These are phyloP conservation scores for Vitis hybrid DNA, from an alignment of 177 flowering plant genomes.

Conservation along the genomic window DNA sequence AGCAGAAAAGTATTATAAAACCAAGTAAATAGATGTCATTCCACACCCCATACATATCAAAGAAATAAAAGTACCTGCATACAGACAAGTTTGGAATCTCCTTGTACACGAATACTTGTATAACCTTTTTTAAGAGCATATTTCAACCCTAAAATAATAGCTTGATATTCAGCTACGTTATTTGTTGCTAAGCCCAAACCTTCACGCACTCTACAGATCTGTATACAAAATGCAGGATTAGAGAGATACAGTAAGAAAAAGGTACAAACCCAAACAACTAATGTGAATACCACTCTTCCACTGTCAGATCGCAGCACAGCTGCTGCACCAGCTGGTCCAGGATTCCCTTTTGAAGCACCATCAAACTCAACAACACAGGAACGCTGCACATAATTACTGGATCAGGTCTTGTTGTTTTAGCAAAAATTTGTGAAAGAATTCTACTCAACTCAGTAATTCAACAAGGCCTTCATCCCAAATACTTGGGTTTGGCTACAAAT, in stretches of 20 bases:
- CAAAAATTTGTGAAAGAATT: too few relatives aligned
- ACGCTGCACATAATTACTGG: constrained; percentile 28
- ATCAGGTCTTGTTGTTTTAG: constrained; percentile 6
- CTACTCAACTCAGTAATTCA: too few relatives aligned
- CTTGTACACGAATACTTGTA: constrained; percentile 54
- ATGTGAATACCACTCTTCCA: constrained; percentile 66
- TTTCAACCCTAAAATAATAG: constrained; percentile 69
- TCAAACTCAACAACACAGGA: constrained; percentile 84
- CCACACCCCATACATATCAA: background rate
- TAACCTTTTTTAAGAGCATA: constrained; percentile 75
- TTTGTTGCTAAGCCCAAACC: constrained; percentile 74
- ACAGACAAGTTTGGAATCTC: constrained; percentile 86
- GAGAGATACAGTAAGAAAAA: background rate
- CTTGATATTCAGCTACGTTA: constrained; percentile 87
- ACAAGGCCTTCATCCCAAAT: too few relatives aligned
- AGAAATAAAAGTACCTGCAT: constrained; percentile 62
- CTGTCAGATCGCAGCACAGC: constrained; percentile 68
- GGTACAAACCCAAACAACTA: background rate
- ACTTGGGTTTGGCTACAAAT: too few relatives aligned
- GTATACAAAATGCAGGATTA: constrained; percentile 13
- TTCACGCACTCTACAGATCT: constrained; percentile 80
- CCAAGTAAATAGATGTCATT: background rate
- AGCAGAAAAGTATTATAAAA: background rate
- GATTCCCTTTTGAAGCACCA: constrained; percentile 98
- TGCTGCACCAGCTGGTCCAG: constrained; percentile 92